Conservation (phyloP, 176 grass and related monocot genomes). For the Hsuehochloa calcarea region DNA sequence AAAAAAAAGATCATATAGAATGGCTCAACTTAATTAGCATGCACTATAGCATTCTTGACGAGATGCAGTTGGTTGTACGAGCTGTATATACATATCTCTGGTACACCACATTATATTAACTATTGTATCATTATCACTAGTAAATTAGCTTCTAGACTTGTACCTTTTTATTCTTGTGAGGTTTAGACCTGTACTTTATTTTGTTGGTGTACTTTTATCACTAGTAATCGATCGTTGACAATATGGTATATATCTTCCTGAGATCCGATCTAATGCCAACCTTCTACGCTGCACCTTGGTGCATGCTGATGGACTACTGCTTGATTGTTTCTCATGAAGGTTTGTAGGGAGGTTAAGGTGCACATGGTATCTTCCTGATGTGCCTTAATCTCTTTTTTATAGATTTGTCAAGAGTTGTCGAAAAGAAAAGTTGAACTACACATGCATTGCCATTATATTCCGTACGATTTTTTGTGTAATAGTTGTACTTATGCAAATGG, state of each 20-base stretch:
- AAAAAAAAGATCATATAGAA: background rate
- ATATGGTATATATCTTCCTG: too few relatives aligned
- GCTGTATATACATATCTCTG: too few relatives aligned
- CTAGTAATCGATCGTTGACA: background rate
- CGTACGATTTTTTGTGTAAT: too few relatives aligned
- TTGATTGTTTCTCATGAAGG: background rate
- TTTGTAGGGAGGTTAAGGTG: background rate
- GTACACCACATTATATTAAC: too few relatives aligned
- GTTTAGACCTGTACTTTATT: background rate
- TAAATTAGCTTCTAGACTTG: background rate
- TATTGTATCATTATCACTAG: too few relatives aligned
- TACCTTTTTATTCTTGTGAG: background rate
- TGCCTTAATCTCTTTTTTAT: background rate
- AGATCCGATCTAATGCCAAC: background rate
- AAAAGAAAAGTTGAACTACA: background rate
- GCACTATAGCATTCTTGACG: background rate
- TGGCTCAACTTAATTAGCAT: background rate
- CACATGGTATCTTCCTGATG: background rate
- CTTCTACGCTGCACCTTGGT: background rate
- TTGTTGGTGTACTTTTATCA: too few relatives aligned
- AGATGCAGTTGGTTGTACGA: background rate
- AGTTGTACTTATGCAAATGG: too few relatives aligned
- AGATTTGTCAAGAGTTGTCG: background rate
- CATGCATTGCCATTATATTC: background rate
- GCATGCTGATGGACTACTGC: background rate